phyloP scores from a whole-genome alignment of 441 rosid genomes.

The Euphorbia corollata region DNA sequence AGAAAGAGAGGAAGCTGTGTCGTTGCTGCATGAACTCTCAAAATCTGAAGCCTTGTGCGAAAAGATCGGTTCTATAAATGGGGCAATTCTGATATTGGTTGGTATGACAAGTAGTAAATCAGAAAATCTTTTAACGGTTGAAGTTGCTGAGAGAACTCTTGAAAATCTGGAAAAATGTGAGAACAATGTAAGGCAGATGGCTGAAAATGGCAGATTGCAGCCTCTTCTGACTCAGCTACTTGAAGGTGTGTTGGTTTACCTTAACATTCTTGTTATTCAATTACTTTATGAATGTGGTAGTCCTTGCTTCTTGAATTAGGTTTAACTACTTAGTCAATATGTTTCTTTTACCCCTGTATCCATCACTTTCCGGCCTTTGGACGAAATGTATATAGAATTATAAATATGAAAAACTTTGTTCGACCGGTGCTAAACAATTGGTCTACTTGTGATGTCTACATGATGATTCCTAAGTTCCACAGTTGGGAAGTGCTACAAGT shows the following conservation, averaged over 20 bases:
- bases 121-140: conserved; percentile 66
- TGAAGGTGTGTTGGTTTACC: conserved; percentile 50
- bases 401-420: background rate
- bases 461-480: background rate
- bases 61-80: conserved; percentile 85
- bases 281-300: conserved; percentile 14
- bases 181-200: conserved; percentile 90
- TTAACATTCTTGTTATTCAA: conserved; percentile 5
- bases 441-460: background rate
- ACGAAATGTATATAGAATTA: background rate
- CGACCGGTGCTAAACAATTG: background rate
- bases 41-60: conserved; percentile 82
- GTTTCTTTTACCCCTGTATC: too few species aligned
- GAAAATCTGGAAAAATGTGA: conserved; percentile 74
- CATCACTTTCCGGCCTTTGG: background rate
- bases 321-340: background rate
- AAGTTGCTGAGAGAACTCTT: conserved; percentile 78
- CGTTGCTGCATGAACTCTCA: conserved; percentile 86
- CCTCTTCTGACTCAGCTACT: conserved; percentile 84
- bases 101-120: conserved; percentile 90
- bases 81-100: conserved; percentile 86
- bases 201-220: conserved; percentile 74
- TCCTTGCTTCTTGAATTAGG: background rate
- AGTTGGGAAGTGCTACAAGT: background rate
- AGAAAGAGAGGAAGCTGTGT: conserved; percentile 89